Evolutionary conservation across 2,329 filamentous ascomycete species (phyloP), one percentile per base, ranked within the genome.

Genomic region (Fusarium xyrophilum): DNA sequence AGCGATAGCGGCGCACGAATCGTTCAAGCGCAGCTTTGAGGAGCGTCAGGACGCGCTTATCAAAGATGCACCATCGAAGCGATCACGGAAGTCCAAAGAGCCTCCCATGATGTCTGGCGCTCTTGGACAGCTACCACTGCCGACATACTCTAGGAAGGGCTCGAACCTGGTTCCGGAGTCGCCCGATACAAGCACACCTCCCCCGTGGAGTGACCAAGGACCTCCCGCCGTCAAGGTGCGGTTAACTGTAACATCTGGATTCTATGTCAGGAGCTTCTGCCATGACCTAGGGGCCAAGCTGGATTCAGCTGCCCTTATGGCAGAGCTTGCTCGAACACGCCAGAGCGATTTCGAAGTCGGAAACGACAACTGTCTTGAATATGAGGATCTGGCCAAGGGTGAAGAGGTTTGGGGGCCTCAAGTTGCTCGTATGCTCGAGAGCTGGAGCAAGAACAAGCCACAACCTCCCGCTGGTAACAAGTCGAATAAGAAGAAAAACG

Each of bases 231-330:
- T 88, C 50, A 91, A 88, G 75, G 88, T 99, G 63, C 89, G 91
- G 60, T 93, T 99, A 88, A 97, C 92, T 1, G 95, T 97, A 53
- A 93, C 93, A 4, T 97, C 93, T 1, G 96, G 96, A 39, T 99
- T 97, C 83, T 99, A 99, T 78, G 94, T 99, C 17, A 91, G 96
- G 67, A 96, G 92, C 60, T 88, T 99, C 71, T 94, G 93, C 73
- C 93, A 98, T 76, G 96, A 99, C 74, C 85, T 99, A 6, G 96
- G 95, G 25, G 84, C 89, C 69, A 93, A 93, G 71, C 85, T 97
- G 17, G 89, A 87, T 54, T 97, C 93, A 15, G 89, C 92, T 27
- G 96, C 87, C 35, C 84, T 96, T 69, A 98, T 99, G 95, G 88
- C 92, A 25, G 89, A 91, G 72, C 86, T 99, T 23, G 86, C 91